Percentiles rank a stretch among this genome's conserved stretches.
These are phyloP conservation scores for Candida smagusa DNA, from an alignment of 1,139 yeast species.

Conservation along the genomic window DNA sequence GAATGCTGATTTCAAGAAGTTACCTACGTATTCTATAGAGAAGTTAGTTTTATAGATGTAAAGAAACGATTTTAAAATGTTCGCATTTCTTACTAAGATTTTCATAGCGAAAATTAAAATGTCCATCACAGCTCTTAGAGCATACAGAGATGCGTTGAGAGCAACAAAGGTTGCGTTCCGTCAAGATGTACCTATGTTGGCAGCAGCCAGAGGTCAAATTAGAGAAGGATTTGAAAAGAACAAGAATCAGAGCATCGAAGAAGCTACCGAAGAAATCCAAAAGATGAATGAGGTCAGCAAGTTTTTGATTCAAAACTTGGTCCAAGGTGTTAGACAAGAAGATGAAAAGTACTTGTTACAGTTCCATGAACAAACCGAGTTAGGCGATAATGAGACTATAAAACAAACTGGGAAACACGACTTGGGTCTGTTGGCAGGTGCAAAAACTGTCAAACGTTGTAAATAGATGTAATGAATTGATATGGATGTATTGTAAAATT, in stretches of 20 bases:
- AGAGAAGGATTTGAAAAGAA: conserved; percentile 53
- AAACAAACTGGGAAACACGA: conserved; percentile 30
- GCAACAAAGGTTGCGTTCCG: conserved; percentile 70
- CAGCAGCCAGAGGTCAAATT: conserved; percentile 65
- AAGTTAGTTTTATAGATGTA: conserved; percentile 35
- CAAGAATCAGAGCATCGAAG: conserved; percentile 25
- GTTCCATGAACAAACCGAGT: conserved; percentile 78
- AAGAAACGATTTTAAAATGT: not conserved
- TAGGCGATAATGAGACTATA: conserved; percentile 78
- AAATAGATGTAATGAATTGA: conserved; percentile 1
- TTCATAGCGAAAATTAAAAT: no score
- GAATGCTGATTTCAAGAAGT: conserved; percentile 31
- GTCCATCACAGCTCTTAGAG: conserved; percentile 18
- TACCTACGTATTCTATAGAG: conserved; percentile 54
- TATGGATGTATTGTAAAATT: not conserved
- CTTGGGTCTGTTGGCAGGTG: conserved; percentile 44
- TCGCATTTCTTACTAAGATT: no score
- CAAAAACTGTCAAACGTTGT: conserved; percentile 25
- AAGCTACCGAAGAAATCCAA: conserved; percentile 50
- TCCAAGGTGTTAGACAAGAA: conserved; percentile 67
- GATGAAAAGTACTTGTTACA: conserved; percentile 50
- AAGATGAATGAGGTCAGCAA: conserved; percentile 67
- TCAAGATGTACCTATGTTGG: conserved; percentile 50
- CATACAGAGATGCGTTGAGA: conserved; percentile 68
- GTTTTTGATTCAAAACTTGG: conserved; percentile 70